phyloP scores from a whole-genome alignment of 2,329 filamentous ascomycete species.

The Fusarium foetens region DNA sequence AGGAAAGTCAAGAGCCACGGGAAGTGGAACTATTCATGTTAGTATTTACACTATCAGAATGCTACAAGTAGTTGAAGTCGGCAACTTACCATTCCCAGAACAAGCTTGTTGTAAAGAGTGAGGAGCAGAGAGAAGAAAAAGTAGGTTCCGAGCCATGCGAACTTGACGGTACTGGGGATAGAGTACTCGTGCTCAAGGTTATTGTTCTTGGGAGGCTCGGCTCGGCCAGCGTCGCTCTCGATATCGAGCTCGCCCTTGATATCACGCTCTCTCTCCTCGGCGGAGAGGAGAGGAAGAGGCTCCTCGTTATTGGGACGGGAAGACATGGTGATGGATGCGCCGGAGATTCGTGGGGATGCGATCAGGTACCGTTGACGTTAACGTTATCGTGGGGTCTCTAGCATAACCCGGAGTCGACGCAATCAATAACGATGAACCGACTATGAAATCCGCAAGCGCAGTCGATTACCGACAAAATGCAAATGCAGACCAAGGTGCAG shows the following conservation, averaged over 20 bases:
- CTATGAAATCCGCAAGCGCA: slow-evolving; percentile 13
- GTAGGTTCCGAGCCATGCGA: slow-evolving; percentile 62
- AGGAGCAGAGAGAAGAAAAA: slow-evolving; percentile 60
- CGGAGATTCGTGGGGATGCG: slow-evolving; percentile 16
- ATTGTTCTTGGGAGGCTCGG: slow-evolving; percentile 45
- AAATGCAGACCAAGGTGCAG: slow-evolving; percentile 16
- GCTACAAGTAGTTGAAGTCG: neutral
- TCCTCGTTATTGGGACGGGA: slow-evolving; percentile 48
- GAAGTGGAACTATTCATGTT: slow-evolving; percentile 61
- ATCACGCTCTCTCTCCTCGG: slow-evolving; percentile 48
- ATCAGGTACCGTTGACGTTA: slow-evolving; percentile 10
- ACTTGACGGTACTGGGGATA: slow-evolving; percentile 57
- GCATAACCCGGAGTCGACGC: slow-evolving; percentile 19
- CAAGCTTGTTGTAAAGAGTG: slow-evolving; percentile 69
- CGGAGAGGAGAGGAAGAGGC: slow-evolving; percentile 46
- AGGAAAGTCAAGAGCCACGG: slow-evolving; percentile 70
- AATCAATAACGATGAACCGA: slow-evolving; percentile 12
- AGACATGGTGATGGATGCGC: slow-evolving; percentile 46
- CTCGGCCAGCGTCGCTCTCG: slow-evolving; percentile 46
- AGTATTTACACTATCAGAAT: slow-evolving; percentile 7
- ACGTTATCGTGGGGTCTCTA: slow-evolving; percentile 11
- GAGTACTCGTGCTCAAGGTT: slow-evolving; percentile 59
- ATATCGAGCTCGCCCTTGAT: slow-evolving; percentile 48
- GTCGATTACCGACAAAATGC: slow-evolving; percentile 27
- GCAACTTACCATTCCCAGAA: slow-evolving; percentile 60